phyloP scores from a whole-genome alignment of 2,329 filamentous ascomycete genomes.

The Karstenula rhodostoma region DNA sequence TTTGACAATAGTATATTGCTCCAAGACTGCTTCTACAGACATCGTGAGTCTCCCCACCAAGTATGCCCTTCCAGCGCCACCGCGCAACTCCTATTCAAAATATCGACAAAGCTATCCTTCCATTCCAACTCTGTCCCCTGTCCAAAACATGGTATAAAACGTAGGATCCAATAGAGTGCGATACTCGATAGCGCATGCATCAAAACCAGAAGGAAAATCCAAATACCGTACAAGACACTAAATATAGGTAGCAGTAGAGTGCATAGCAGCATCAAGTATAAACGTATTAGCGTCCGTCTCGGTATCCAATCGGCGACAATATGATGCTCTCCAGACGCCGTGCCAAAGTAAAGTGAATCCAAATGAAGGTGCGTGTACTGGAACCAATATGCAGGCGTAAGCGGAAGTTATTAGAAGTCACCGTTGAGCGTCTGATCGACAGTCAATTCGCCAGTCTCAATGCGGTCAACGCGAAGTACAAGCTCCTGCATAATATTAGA shows the following conservation, averaged over 20 bases:
- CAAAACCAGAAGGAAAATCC: not conserved
- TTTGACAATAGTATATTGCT: not conserved
- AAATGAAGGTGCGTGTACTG: not conserved
- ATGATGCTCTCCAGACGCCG: slow-evolving; percentile 11
- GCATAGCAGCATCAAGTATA: not conserved
- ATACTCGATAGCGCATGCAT: not conserved
- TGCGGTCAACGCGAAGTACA: slow-evolving; percentile 51
- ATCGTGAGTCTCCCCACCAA: not conserved
- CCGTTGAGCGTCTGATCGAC: slow-evolving; percentile 43
- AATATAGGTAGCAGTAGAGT: slow-evolving; percentile 9
- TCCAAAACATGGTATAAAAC: slow-evolving; percentile 12
- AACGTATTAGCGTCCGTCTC: not conserved
- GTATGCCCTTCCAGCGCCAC: not conserved
- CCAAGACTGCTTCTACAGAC: not conserved
- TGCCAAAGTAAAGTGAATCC: not conserved
- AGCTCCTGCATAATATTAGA: slow-evolving; percentile 48
- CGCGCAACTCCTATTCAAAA: not conserved
- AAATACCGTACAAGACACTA: slow-evolving; percentile 1
- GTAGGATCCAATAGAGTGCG: not conserved
- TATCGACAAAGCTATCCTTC: not conserved
- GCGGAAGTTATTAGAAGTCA: slow-evolving; percentile 34
- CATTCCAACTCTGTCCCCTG: not conserved
- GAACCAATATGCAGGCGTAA: not conserved
- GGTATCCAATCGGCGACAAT: not conserved
- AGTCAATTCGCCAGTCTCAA: slow-evolving; percentile 50